phyloP scores from a whole-genome alignment of 495 filamentous ascomycete species.

The Delitschia confertaspora region DNA sequence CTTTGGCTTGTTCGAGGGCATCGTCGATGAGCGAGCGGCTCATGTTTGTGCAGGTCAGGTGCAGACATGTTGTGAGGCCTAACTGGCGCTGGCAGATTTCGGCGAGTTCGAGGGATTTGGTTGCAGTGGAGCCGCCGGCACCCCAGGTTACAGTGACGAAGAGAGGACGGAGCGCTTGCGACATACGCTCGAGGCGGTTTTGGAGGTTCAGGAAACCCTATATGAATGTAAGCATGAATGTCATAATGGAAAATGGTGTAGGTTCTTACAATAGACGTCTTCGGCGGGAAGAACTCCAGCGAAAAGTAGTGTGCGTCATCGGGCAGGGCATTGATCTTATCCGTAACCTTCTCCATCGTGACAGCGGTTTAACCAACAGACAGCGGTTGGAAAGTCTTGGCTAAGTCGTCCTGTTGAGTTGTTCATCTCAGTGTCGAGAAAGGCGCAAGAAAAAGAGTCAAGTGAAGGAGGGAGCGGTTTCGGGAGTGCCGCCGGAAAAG shows the following conservation, averaged over 20 bases:
- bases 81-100: conserved; percentile 91
- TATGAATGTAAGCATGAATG: conserved; percentile 23
- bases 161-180: conserved; percentile 74
- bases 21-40: conserved; percentile 75
- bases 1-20: conserved; percentile 84
- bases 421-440: neutral
- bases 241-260: conserved; percentile 16
- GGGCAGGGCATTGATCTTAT: conserved; percentile 89
- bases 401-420: neutral
- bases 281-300: conserved; percentile 97
- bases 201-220: conserved; percentile 86
- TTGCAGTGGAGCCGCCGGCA: conserved; percentile 82
- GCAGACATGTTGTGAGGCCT: conserved; percentile 86
- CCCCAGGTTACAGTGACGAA: conserved; percentile 99
- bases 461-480: no score
- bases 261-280: conserved; percentile 67
- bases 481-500: no score
- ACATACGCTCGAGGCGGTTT: conserved; percentile 90
- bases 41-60: conserved; percentile 98
- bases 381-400: neutral
- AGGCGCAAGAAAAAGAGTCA: neutral
- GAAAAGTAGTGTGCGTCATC: conserved; percentile 80
- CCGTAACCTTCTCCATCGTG: conserved; percentile 82
- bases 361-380: neutral
- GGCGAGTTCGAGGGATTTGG: conserved; percentile 84